Percentiles rank a stretch among this genome's conserved stretches.
These are phyloP conservation scores for Phaeosphaeria sp. DNA, from an alignment of 2,329 filamentous ascomycete genomes.

Conservation along the genomic window DNA sequence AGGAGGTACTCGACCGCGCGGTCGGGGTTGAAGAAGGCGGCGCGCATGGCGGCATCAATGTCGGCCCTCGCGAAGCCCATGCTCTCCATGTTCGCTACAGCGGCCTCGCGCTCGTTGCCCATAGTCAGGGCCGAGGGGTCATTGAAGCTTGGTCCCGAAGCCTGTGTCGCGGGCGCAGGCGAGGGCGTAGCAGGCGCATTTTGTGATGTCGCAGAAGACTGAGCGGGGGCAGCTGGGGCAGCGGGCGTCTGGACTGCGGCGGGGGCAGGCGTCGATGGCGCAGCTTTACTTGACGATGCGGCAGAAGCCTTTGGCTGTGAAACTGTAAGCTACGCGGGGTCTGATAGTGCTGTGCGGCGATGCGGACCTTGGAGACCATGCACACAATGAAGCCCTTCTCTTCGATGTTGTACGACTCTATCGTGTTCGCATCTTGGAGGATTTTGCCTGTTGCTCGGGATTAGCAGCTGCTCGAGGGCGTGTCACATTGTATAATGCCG, in stretches of 20 bases:
- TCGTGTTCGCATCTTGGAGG: conserved; percentile 94
- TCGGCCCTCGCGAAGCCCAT: conserved; percentile 93
- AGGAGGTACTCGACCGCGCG: conserved; percentile 96
- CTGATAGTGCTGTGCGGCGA: conserved; percentile 9
- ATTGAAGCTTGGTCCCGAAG: conserved; percentile 59
- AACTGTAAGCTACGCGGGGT: conserved; percentile 24
- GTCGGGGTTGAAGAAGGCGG: conserved; percentile 95
- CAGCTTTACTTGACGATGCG: conserved; percentile 56
- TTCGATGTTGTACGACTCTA: conserved; percentile 97
- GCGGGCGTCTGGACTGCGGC: conserved; percentile 56
- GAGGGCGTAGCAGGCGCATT: conserved; percentile 60
- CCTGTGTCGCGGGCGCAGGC: conserved; percentile 55
- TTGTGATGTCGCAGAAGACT: conserved; percentile 56
- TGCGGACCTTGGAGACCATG: conserved; percentile 90
- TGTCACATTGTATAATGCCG: conserved; percentile 11
- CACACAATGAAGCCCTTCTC: conserved; percentile 99
- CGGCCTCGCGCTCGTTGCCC: conserved; percentile 80
- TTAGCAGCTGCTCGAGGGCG: conserved; percentile 30
- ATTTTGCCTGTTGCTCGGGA: conserved; percentile 78
- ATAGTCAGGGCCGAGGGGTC: conserved; percentile 85
- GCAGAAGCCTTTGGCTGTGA: conserved; percentile 73
- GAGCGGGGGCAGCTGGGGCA: conserved; percentile 62
- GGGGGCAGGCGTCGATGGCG: conserved; percentile 65
- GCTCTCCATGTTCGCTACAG: conserved; percentile 90
- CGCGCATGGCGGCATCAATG: conserved; percentile 93